These are phyloP conservation scores for Solanum pennellii DNA, from an alignment of 257 asterid species.

Conservation along the genomic window DNA sequence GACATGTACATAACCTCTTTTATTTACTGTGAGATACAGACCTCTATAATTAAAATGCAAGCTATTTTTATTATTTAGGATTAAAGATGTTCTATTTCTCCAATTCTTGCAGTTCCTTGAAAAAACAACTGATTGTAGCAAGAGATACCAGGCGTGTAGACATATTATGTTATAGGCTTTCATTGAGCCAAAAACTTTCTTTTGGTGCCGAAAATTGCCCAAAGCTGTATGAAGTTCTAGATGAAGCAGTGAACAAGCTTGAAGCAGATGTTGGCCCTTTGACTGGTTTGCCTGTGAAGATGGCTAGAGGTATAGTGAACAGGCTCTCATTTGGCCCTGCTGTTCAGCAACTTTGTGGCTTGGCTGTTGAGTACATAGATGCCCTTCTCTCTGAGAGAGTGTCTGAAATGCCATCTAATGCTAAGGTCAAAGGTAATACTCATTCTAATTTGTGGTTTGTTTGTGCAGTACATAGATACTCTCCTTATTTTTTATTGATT, in stretches of 20 bases:
- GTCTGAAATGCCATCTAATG: constrained; percentile 31
- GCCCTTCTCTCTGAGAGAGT: constrained; percentile 29
- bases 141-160: constrained; percentile 93
- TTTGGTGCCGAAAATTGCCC: constrained; percentile 44
- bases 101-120: constrained; percentile 56
- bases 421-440: constrained; percentile 1
- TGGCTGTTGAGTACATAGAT: constrained; percentile 60
- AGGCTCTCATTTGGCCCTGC: constrained; percentile 84
- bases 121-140: constrained; percentile 71
- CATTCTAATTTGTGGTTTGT: not conserved
- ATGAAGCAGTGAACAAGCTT: constrained; percentile 55
- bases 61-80: not conserved
- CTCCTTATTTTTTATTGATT: not conserved
- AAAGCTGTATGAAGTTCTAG: constrained; percentile 30
- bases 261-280: constrained; percentile 88
- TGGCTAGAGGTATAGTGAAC: constrained; percentile 93
- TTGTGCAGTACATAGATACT: not conserved
- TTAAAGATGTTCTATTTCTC: not conserved
- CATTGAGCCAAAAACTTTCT: constrained; percentile 75
- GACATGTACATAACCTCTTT: not conserved
- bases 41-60: not conserved
- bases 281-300: constrained; percentile 87
- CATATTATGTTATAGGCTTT: constrained; percentile 78
- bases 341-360: constrained; percentile 67
- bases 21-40: not conserved